A percentile compares a stretch with the other conserved stretches of the same genome.
These are phyloP conservation scores for Tricholomella constricta DNA, from an alignment of 768 basidiomycete genomes.

Conservation along the genomic window DNA sequence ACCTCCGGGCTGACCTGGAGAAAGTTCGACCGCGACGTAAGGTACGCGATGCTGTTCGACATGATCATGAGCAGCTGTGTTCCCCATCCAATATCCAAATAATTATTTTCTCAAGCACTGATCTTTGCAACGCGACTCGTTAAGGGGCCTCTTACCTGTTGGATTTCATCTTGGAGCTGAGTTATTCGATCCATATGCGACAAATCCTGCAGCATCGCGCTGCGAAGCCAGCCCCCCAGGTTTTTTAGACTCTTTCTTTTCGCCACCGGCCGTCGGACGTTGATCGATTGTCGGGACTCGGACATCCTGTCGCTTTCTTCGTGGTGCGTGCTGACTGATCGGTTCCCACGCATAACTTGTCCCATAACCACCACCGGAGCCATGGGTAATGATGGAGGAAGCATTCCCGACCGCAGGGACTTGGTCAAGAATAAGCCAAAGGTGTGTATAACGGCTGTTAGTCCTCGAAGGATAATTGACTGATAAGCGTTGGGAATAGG, in stretches of 20 bases:
- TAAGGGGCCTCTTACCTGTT: conserved; percentile 71
- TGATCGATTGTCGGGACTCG: too few species aligned
- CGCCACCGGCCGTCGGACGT: too few species aligned
- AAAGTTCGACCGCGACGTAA: conserved; percentile 76
- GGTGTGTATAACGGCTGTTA: conserved; percentile 36
- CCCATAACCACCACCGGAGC: conserved; percentile 1
- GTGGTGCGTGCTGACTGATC: not conserved
- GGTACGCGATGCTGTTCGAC: conserved; percentile 79
- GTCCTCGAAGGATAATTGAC: not conserved
- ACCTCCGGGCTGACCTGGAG: conserved; percentile 75
- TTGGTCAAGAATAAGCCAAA: conserved; percentile 74
- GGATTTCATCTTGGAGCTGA: conserved; percentile 92
- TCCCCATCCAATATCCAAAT: not conserved
- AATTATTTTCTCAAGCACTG: too few species aligned
- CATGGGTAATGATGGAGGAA: conserved; percentile 91
- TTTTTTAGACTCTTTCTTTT: too few species aligned
- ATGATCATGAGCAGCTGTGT: conserved; percentile 82
- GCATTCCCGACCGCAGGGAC: conserved; percentile 82
- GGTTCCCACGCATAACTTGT: not conserved
- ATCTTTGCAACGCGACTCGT: too few species aligned
- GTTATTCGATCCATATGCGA: conserved; percentile 96
- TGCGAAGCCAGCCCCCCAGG: conserved; percentile 29
- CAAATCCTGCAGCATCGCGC: conserved; percentile 90
- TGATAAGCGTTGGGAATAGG: conserved; percentile 36
- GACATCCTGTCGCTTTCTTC: too few species aligned